Base-by-base conservation (phyloP, 345 rosid species). In the Populus alba region DNA sequence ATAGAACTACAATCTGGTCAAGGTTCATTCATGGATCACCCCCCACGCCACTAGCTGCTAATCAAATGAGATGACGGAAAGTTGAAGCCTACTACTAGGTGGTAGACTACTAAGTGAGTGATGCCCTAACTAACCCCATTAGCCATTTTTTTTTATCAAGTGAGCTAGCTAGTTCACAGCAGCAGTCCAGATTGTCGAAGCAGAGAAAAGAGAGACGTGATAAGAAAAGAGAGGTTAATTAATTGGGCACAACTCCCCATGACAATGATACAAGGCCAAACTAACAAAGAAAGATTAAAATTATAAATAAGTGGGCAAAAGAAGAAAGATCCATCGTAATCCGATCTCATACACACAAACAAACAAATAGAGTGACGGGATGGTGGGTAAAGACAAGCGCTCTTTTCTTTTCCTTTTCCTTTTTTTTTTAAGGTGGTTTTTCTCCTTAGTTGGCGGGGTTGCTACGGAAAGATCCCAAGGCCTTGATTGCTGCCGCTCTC, bases 381-480 rank as follows among this genome's bases (percentile, higher is more conserved):
- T 27, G 27, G 76, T 20, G 41, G 22, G 37, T 31, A 79, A 59
- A 38, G 75, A 75, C 68, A 76, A 27, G 37, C 22, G 37, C 22
- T 11, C 49, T 10, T 37, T 33, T 51, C 62, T 67, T 55, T 47
- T 33, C 37, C 9, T 33, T 41, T 49, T 16, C 7, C 75, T 67
- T 16, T 41, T 41, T 47, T 41, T 45, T 9, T 25, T 1, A 13
- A 9, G 45, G 2, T 16, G 41, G 15, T 20, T 47, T 37, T 27
- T 62, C 27, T 10, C 9, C 51, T 66, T 80, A 89, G 85, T 89
- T 89, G 83, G 84, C 67, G 20, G 88, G 86, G 80, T 89, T 85
- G 86, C 92, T 89, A 76, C 91, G 88, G 90, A 89, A 90, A 75
- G 92, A 90, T 77, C 92, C 91, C 82, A 90, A 80, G 33, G 92